Conservation (phyloP, 192 early-diverging fungal species). For the Spizellomyces sp. region DNA sequence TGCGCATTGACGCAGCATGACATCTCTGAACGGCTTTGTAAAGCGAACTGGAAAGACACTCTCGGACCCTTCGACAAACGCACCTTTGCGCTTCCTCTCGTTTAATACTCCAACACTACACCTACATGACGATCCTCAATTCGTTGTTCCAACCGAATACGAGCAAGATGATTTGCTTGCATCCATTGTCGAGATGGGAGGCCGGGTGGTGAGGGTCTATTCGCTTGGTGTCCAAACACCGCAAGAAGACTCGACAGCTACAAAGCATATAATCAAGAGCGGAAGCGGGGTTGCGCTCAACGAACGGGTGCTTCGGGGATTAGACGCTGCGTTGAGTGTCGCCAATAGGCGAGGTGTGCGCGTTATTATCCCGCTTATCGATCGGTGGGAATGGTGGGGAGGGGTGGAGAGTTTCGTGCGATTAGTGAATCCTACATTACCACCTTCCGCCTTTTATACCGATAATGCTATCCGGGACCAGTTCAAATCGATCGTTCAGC, state of each 20-base stretch:
- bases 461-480: conserved; percentile 24
- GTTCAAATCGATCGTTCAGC: conserved; percentile 31
- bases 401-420: conserved; percentile 27
- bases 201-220: conserved; percentile 29
- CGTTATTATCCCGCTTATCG: conserved; percentile 48
- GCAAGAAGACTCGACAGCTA: background rate
- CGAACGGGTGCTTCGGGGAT: conserved; percentile 31
- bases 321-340: conserved; percentile 40
- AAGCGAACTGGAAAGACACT: conserved; percentile 18
- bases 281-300: conserved; percentile 14
- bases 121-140: conserved; percentile 35
- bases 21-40: conserved; percentile 15
- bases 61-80: conserved; percentile 16
- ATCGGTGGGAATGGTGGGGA: conserved; percentile 50
- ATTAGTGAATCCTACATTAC: conserved; percentile 12
- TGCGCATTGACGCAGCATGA: too few species aligned
- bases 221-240: conserved; percentile 15
- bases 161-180: conserved; percentile 35
- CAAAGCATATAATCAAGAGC: conserved; percentile 15
- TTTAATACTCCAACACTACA: conserved; percentile 45
- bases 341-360: conserved; percentile 33
- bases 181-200: conserved; percentile 24
- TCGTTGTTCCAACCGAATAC: conserved; percentile 13
- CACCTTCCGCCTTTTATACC: conserved; percentile 30
- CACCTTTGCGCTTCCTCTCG: conserved; percentile 37